These are phyloP conservation scores for Penicillium crystallinum DNA, from an alignment of 495 filamentous ascomycete species.

Conservation along the genomic window DNA sequence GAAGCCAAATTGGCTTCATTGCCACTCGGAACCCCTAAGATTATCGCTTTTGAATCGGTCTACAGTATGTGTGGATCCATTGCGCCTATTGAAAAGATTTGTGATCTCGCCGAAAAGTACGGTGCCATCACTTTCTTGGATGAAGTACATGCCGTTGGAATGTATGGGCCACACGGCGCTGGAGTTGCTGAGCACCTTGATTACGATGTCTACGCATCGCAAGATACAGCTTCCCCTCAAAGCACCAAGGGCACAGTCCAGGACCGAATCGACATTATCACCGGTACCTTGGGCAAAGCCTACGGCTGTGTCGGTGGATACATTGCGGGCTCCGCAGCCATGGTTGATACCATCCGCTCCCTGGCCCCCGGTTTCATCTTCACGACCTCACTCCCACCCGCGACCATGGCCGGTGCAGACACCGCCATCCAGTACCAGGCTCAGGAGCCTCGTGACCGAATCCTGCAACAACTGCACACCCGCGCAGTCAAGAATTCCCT, in stretches of 20 bases:
- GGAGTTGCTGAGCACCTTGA: slow-evolving; percentile 97
- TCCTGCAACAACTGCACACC: slow-evolving; percentile 92
- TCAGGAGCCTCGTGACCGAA: slow-evolving; percentile 70
- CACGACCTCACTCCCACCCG: slow-evolving; percentile 91
- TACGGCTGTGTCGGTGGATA: slow-evolving; percentile 98
- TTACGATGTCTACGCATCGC: slow-evolving; percentile 59
- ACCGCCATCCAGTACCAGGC: slow-evolving; percentile 92
- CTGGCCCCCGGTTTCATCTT: slow-evolving; percentile 98
- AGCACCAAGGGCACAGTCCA: slow-evolving; percentile 72
- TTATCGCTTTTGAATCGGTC: slow-evolving; percentile 97
- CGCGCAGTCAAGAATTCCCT: slow-evolving; percentile 82
- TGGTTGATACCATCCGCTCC: slow-evolving; percentile 94
- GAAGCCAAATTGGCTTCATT: slow-evolving; percentile 87
- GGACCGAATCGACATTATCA: slow-evolving; percentile 97
- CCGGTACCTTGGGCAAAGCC: slow-evolving; percentile 92
- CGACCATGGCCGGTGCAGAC: slow-evolving; percentile 92
- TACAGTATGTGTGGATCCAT: slow-evolving; percentile 99
- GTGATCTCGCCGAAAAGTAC: slow-evolving; percentile 94
- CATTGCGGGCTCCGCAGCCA: slow-evolving; percentile 81
- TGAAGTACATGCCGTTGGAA: slow-evolving; percentile 97
- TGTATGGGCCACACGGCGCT: slow-evolving; percentile 96
- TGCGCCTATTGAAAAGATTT: slow-evolving; percentile 91
- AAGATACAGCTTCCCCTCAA: slow-evolving; percentile 57
- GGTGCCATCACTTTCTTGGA: slow-evolving; percentile 96
- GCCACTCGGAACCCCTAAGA: slow-evolving; percentile 80